Base-by-base conservation (phyloP, 257 asterid genomes). In the Solanum infundibuliforme region DNA sequence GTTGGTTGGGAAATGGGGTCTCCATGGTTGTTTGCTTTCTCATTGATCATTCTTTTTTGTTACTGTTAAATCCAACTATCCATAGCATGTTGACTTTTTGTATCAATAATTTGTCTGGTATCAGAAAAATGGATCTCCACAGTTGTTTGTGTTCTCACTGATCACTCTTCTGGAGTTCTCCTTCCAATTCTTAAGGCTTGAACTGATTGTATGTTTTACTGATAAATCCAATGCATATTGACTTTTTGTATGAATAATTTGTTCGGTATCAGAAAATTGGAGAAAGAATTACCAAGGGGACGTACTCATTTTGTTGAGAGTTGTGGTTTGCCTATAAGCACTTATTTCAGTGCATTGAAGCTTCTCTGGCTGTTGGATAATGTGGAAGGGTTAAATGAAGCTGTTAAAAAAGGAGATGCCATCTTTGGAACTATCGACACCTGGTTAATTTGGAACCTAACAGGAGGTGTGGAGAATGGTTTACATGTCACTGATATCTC, bases 401-500 rank as follows among this genome's bases (percentile, higher is more conserved):
- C 98, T 18, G 94, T 94, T 21, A 89, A 93, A 89, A 89, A 86
- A 83, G 98, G 95, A 25, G 99, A 97, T 85, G 98, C 98, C 14
- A 68, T 97, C 36, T 97, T 97, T 81, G 99, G 99, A 87, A 97
- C 99, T 48, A 91, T 97, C 1, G 99, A 97, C 88, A 89, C 98
- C 2, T 97, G 99, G 99, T 87, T 97, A 89, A 97, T 97, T 74
- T 97, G 99, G 98, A 97, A 97, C 88, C 34, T 97, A 77, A 97
- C 99, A 0, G 99, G 99, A 83, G 99, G 99, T 13, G 89, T 85
- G 55, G 90, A 92, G 4, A 88, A 88, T 1, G 98, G 99, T 48
- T 32, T 97, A 23, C 99, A 97, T 41, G 92, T 97, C 60, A 97
- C 99, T 1, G 99, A 97, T 60, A 91, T 95, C 84, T 95, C 99